Evolutionary conservation across 768 basidiomycete species (phyloP).

Genomic region (Termitomyces sp.): DNA sequence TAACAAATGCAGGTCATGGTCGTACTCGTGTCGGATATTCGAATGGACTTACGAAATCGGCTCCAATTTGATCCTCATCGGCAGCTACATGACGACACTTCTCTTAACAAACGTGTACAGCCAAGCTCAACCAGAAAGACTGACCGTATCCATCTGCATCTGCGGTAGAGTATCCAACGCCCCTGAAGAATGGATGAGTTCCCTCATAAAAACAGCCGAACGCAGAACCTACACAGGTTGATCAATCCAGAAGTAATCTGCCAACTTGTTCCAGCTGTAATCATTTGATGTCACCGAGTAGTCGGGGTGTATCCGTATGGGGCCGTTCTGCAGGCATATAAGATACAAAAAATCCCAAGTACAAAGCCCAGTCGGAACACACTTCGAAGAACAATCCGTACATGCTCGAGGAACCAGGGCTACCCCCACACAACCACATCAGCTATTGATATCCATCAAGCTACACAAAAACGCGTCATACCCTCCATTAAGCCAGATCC

Average conservation of each 20-base stretch:
- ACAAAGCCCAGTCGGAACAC: constrained; percentile 14
- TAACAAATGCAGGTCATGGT: constrained; percentile 22
- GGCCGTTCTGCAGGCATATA: constrained; percentile 53
- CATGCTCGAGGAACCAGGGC: constrained; percentile 72
- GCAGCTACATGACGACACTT: constrained; percentile 31
- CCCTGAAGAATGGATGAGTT: constrained; percentile 30
- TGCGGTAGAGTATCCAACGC: constrained; percentile 62
- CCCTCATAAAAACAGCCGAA: neutral
- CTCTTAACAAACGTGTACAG: constrained; percentile 1
- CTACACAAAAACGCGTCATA: constrained; percentile 24
- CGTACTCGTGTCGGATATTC: neutral
- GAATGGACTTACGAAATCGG: constrained; percentile 43
- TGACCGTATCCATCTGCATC: constrained; percentile 59
- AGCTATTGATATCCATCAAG: neutral
- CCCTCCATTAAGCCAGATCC: constrained; percentile 76
- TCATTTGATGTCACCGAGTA: constrained; percentile 48
- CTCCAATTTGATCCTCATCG: constrained; percentile 65
- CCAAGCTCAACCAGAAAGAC: constrained; percentile 14
- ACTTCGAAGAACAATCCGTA: constrained; percentile 64
- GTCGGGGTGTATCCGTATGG: constrained; percentile 53
- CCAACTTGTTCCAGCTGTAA: constrained; percentile 55
- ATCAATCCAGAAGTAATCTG: constrained; percentile 74
- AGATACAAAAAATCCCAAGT: neutral
- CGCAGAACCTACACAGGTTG: constrained; percentile 55
- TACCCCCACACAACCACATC: constrained; percentile 13